Conservation (phyloP, 306 rosid genomes). For the Cercis canadensis region DNA sequence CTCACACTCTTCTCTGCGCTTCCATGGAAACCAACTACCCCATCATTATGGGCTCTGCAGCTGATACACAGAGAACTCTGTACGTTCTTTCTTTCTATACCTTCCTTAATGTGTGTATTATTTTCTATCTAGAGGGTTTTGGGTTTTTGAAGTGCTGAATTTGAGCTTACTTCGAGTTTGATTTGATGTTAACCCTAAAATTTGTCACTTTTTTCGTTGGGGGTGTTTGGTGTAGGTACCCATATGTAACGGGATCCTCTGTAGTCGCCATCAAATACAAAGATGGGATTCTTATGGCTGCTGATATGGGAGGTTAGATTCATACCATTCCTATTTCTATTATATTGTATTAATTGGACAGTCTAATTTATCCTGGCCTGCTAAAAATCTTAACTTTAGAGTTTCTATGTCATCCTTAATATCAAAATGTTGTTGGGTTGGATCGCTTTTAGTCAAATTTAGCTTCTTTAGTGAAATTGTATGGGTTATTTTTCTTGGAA, state of each 20-base stretch:
- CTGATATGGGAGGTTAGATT: constrained; percentile 71
- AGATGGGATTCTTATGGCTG: constrained; percentile 68
- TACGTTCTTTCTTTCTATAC: constrained; percentile 19
- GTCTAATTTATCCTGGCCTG: background rate
- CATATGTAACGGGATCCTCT: constrained; percentile 68
- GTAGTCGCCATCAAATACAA: constrained; percentile 69
- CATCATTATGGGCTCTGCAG: constrained; percentile 30
- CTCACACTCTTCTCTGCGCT: too few species aligned
- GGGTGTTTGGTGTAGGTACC: constrained; percentile 43
- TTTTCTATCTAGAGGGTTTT: background rate
- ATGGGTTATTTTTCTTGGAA: background rate
- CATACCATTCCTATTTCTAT: background rate
- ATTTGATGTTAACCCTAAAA: background rate
- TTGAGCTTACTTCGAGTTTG: background rate
- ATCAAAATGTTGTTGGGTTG: background rate
- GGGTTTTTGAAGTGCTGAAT: background rate
- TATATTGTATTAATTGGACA: background rate
- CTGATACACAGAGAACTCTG: constrained; percentile 59
- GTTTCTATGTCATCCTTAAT: background rate
- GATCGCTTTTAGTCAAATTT: background rate
- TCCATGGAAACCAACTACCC: too few species aligned
- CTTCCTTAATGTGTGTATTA: background rate
- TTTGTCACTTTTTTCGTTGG: background rate
- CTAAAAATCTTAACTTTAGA: background rate
- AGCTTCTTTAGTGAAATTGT: background rate